These are phyloP conservation scores for Hanseniaspora thailandica DNA, from an alignment of 805 yeast genomes.

Conservation along the genomic window DNA sequence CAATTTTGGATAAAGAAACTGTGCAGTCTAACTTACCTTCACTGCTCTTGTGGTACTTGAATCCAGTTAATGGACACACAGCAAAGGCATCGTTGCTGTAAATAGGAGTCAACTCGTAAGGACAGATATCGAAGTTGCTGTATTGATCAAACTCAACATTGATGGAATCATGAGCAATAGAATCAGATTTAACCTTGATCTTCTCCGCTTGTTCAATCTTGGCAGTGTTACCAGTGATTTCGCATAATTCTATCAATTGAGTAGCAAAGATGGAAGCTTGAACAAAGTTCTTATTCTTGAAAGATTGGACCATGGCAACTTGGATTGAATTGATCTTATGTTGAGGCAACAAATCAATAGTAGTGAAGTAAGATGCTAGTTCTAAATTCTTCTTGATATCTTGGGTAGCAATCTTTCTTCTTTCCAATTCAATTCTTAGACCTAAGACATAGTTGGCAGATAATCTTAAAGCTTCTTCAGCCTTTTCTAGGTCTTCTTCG, in stretches of 20 bases:
- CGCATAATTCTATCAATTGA: conserved; percentile 46
- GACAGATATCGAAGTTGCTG: conserved; percentile 84
- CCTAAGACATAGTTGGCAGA: conserved; percentile 90
- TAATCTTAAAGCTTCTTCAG: conserved; percentile 54
- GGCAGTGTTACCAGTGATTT: conserved; percentile 57
- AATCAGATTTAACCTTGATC: conserved; percentile 68
- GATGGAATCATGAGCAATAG: conserved; percentile 71
- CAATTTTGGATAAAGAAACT: conserved; percentile 66
- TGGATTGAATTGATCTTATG: conserved; percentile 82
- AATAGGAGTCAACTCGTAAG: conserved; percentile 77
- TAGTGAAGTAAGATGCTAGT: conserved; percentile 90
- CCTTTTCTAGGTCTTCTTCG: conserved; percentile 66
- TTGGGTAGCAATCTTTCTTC: conserved; percentile 65
- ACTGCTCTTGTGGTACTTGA: conserved; percentile 64
- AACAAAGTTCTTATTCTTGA: conserved; percentile 76
- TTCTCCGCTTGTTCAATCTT: conserved; percentile 82
- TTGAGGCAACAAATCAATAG: conserved; percentile 64
- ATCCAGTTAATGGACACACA: conserved; percentile 78
- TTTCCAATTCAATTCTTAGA: conserved; percentile 74
- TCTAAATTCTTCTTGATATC: conserved; percentile 79
- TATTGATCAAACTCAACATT: conserved; percentile 87
- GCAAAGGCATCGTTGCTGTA: conserved; percentile 61
- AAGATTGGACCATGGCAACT: conserved; percentile 89
- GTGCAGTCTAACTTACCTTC: conserved; percentile 71
- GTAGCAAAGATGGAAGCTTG: conserved; percentile 83